Base-by-base conservation (phyloP, 768 basidiomycete genomes). In the Jaapia argillacea region DNA sequence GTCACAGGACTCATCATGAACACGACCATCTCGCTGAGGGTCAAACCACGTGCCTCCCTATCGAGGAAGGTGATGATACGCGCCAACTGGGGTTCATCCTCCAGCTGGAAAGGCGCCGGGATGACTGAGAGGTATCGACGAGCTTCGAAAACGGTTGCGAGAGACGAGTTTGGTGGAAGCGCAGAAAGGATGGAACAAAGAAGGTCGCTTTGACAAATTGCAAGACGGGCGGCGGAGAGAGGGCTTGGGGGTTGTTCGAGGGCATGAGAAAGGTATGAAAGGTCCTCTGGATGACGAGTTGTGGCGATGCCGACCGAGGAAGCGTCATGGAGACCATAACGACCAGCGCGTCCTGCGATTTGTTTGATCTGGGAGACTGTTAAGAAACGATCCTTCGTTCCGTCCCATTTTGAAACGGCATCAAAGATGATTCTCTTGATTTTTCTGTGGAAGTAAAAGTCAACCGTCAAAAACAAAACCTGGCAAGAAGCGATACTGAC, bases 341-440 rank as follows among this genome's bases (percentile, higher is more conserved):
- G 83, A 10, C 93, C 94, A 0, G 94, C 93, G 31, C 94, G 77
- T 4, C 93, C 92, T 1, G 85, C 92, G 38, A 98, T 96, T 58
- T 97, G 94, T 59, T 96, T 96, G 57, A 88, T 75, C 51, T 85
- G 81, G 0, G 91, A 86, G 3, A 72, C 58, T 0, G 85, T 76
- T 4, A 98, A 67, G 0, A 61, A 59, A 3, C 18, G 48, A 47
- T 62, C 56, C 13, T 50, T 51, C 14, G 50, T 54, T 14, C 82
- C 82, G 45, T 83, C 68, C 49, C 60, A 85, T 57, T 97, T 96
- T 31, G 58, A 50, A 16, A 90, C 64, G 1, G 74, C 60, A 28
- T 80, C 73, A 51, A 94, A 93, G 40, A 96, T 71, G 50, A 94
- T 69, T 12, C 91, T 81, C 46, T 81, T 82, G 63, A 98, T 97